Base-by-base conservation (phyloP, 164 flowering plant species). In the Cinnamomum micranthum region DNA sequence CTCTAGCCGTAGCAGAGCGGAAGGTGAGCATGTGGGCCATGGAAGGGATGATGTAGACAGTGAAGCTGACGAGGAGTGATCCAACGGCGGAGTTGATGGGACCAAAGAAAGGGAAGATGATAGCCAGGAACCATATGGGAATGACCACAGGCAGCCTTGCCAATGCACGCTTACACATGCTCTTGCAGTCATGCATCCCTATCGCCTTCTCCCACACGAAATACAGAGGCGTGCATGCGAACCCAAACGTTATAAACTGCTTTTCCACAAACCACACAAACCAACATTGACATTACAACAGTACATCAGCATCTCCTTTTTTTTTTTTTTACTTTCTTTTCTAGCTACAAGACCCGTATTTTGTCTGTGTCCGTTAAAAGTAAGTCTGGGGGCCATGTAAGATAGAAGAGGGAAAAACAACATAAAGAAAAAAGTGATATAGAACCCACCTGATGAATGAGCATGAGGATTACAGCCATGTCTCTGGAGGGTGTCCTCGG, bases 181-280 rank as follows among this genome's bases (percentile, higher is more conserved):
- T 93, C 85, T 92, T 90, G 85, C 93, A 88, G 62, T 93, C 95
- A 74, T 95, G 98, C 90, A 95, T 85, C 70, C 98, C 98, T 28
- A 95, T 90, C n/a, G 87, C 88, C 79, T 95, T 95, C 84, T 95
- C 98, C 98, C 98, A 95, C 77, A 95, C 98, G 71, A 95, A 95
- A 71, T 95, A 95, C 71, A 95, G 70, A 0, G 98, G 98, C 35
- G 98, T 95, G 91, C 97, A 93, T 67, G 98, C 98, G 70, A 93
- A 95, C 64, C 98, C 98, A 75, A 95, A 95, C 70, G 98, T 95
- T 68, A 95, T 95, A 69, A 95, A 93, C 98, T 94, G 97, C 25
- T 27, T 71, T 50, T 71, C n/a, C 31, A 50, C 10, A 20, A 20
- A 11, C 24, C 12, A 25, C 35, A 71, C 23, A 50, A 4, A 23